Evolutionary conservation across 306 rosid genomes (phyloP), one percentile per base, ranked within the genome.

Genomic region (Dicorynia guianensis): DNA sequence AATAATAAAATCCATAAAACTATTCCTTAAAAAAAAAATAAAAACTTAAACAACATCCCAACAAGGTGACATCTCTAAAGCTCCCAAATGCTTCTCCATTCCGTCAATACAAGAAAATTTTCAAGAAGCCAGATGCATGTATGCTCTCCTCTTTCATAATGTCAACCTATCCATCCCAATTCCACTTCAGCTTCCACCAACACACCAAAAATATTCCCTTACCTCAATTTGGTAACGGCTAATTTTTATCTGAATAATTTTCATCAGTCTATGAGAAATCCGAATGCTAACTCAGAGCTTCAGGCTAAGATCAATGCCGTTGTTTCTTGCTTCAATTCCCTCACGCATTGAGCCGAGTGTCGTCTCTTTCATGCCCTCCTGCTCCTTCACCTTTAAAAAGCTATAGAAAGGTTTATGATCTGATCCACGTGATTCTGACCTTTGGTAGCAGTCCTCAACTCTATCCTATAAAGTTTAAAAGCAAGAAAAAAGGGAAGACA

Each of bases 291-390:
- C 54, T 74, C 72, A 87, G 6, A 87, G 89, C 80, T 82, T 87
- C 80, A 87, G 81, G 68, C 48, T 85, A 36, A 87, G 92, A 78
- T 87, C 92, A 77, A 81, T 54, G 68, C 79, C 84, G 11, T 63
- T 44, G 15, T 6, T 72, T 79, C 74, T 78, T 33, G 43, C 75
- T 19, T 81, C 86, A 65, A 39, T 54, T 11, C 67, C 80, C 35
- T 69, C 77, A 19, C 1, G 68, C 67, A 71, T 78, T 54, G 72
- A 48, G 11, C 79, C 77, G 13, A 25, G 36, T 7, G 8, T 5
- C 38, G 44, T 18, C 11, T 75, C 80, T 62, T 79, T 53, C 67
- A 8, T 55, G 8, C 63, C 75, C 34, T 8, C 75, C 40, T 38
- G 44, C 0, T 44, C 86, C 11, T 87, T 61, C 66, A 74, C 78